Base-by-base conservation (phyloP, 495 filamentous ascomycete genomes). In the Hypoxylon lienhwacheense region DNA sequence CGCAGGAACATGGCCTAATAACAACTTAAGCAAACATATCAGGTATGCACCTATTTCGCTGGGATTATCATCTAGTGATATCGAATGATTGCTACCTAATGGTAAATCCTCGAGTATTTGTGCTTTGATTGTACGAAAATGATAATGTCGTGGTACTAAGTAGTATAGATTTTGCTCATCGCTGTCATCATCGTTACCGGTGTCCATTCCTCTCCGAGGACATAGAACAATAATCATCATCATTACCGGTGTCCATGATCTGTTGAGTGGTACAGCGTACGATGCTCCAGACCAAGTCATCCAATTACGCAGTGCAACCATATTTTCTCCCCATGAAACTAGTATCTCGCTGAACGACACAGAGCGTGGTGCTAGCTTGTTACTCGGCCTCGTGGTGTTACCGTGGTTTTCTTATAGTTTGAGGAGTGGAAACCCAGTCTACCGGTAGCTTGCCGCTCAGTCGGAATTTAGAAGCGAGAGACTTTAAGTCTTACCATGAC, bases 51-150 rank as follows among this genome's bases (percentile, higher is more conserved):
- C 25, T 29, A 14, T 10, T 17, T 57, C 15, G 24, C 32, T 19
- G 20, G 37, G 42, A 48, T 20, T 29, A 44, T 59, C 42, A 47
- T 53, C 48, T 31, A 24, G 37, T 59, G 12, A 28, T 31, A 43
- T 43, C 16, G 42, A 45, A 37, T 12, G 26, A 35, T 52, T 46
- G 47, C 41, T 41, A 22, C 35, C 32, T 41, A 31, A n/a, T n/a
- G n/a, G 37, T 17, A 58, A 14, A n/a, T 49, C 28, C 33, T 26
- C 48, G 21, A 29, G 44, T 26, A 40, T 46, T 26, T 44, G 21
- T 28, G 44, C 33, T 32, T 46, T 31, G 53, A 59, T 53, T 47
- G 36, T 36, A 43, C 42, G 39, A 46, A 47, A 50, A 49, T 35
- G 40, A 39, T 34, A 15, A 54, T 45, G 45, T 20, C 21, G 49